A percentile compares a stretch with the other conserved stretches of the same genome.
These are phyloP conservation scores for Pichia sp. DNA, from an alignment of 1,139 yeast species.

Conservation along the genomic window DNA sequence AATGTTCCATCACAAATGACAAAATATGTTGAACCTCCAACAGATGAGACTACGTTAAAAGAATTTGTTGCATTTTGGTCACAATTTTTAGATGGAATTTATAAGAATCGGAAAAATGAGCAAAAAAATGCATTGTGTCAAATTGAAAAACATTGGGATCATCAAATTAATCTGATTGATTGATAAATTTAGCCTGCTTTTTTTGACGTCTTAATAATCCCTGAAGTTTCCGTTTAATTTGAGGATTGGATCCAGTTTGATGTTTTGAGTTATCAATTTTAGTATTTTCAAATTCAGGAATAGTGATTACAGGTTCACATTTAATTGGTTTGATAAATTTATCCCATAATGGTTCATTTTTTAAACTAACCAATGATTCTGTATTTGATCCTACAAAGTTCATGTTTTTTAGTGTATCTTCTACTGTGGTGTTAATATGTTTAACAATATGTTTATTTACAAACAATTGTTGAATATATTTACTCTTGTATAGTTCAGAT, in stretches of 20 bases:
- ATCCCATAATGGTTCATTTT: neutral
- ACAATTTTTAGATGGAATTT: constrained; percentile 20
- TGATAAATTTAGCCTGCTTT: neutral
- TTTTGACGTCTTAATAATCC: constrained; percentile 9
- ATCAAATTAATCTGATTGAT: neutral
- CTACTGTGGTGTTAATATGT: neutral
- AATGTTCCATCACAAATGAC: constrained; percentile 27
- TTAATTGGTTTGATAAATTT: neutral
- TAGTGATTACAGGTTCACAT: too few relatives aligned
- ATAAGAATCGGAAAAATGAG: constrained; percentile 10
- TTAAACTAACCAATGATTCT: too few relatives aligned
- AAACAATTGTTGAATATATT: constrained; percentile 6
- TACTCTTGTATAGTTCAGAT: constrained; percentile 2
- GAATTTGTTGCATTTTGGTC: constrained; percentile 51
- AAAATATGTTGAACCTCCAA: constrained; percentile 32
- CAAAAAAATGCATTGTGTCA: constrained; percentile 12
- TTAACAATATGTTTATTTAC: constrained; percentile 3
- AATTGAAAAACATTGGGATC: constrained; percentile 16
- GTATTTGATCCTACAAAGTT: too few relatives aligned
- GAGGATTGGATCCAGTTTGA: neutral
- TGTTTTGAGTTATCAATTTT: too few relatives aligned
- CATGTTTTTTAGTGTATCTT: too few relatives aligned
- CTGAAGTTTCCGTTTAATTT: constrained; percentile 8
- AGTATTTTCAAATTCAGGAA: too few relatives aligned
- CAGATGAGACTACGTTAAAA: constrained; percentile 27